Evolutionary conservation across 306 rosid genomes (phyloP), one percentile per base, ranked within the genome.

Genomic region (Adenanthera pavonina): DNA sequence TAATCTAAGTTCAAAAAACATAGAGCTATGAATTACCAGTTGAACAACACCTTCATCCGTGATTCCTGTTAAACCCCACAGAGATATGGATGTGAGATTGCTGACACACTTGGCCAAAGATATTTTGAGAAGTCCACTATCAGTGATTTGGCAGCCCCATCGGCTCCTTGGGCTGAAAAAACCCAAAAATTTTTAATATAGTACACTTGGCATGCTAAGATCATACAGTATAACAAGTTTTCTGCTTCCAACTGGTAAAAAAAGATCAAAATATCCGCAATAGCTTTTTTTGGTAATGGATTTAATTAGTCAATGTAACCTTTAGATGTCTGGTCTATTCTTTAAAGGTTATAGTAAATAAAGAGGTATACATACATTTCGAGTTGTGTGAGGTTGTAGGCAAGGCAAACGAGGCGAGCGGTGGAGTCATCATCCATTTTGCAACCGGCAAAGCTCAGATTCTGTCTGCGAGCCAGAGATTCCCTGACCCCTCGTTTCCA

Each of bases 31-130:
- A 7, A 90, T 44, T 93, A 95, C 97, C 97, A 95, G 85, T 75
- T 87, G 91, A 81, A 86, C 89, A 78, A 90, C 98, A 30, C 98
- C 99, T 85, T 84, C 87, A 83, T 95, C 99, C 25, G 98, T 89
- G 86, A 95, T 89, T 64, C 99, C 97, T 72, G 98, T 88, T 85
- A 92, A 86, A 66, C 99, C 99, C 99, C 99, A 93, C 44, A 95
- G 62, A 33, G 97, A 90, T 79, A 95, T 89, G 72, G 99, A 93
- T 51, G 88, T 89, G 76, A 95, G 95, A 76, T 89, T 92, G 83
- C 80, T 60, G 38, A 87, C 81, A 76, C 98, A 95, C 81, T 89
- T 90, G 2, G 98, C 92, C 78, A 81, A 59, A 44, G 99, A 95
- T 76, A 93, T 87, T 79, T 90, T 74, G 62, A 76, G 25, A 15